A percentile compares a stretch with the other conserved stretches of the same genome.
phyloP scores from a whole-genome alignment of 2,329 filamentous ascomycete genomes.

The Harringtonia lauricola region DNA sequence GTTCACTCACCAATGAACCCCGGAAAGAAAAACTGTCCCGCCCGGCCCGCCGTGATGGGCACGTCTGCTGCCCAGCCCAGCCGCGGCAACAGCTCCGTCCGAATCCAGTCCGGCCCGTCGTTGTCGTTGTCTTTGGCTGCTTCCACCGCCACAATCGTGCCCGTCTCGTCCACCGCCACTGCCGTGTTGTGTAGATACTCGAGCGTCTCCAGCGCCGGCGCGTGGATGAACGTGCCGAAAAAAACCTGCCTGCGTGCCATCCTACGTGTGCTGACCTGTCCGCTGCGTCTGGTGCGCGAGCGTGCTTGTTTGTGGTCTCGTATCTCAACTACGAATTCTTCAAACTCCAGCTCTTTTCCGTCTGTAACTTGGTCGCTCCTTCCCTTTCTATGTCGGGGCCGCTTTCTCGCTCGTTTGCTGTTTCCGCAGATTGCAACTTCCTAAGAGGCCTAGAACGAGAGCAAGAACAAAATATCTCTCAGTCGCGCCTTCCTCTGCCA shows the following conservation, averaged over 20 bases:
- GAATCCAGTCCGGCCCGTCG: conserved; percentile 10
- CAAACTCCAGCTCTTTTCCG: too few relatives aligned
- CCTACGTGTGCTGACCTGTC: too few relatives aligned
- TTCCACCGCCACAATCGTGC: conserved; percentile 40
- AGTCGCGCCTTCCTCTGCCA: too few relatives aligned
- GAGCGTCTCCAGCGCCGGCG: conserved; percentile 33
- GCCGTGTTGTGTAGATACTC: conserved; percentile 39
- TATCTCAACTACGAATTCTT: too few relatives aligned
- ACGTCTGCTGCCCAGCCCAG: conserved; percentile 36
- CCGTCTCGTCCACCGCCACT: conserved; percentile 36
- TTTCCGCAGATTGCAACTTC: too few relatives aligned
- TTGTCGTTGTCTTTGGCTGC: conserved; percentile 9
- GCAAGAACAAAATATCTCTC: too few relatives aligned
- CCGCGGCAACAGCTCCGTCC: conserved; percentile 22
- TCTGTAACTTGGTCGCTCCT: too few relatives aligned
- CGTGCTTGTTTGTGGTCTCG: too few relatives aligned
- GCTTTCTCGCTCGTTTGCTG: too few relatives aligned
- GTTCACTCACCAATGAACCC: conserved; percentile 59
- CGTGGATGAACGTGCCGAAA: conserved; percentile 44
- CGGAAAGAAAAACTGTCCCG: conserved; percentile 68
- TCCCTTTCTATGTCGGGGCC: too few relatives aligned
- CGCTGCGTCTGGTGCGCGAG: too few relatives aligned
- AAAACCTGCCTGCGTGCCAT: conserved; percentile 32
- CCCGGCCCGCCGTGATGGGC: conserved; percentile 22
- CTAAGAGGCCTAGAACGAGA: too few relatives aligned